Base-by-base conservation (phyloP, 2,329 filamentous ascomycete species). In the Cryphonectria carpinicola region DNA sequence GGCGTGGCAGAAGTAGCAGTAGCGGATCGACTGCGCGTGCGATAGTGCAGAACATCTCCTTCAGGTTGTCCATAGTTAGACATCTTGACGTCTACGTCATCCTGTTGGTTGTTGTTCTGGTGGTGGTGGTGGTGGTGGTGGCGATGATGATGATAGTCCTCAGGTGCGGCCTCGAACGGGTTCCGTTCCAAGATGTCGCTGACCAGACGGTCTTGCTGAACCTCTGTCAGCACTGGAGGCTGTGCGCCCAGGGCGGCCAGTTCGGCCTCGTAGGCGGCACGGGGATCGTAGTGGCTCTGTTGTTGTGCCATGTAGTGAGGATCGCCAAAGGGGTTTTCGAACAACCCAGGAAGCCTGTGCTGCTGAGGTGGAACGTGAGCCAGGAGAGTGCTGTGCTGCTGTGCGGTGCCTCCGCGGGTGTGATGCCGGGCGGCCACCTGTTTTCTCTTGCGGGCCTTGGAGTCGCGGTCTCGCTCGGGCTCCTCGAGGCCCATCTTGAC, bases 401-500 rank as follows among this genome's bases (percentile, higher is more conserved):
- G 62, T 25, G 32, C 46, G 41, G 28, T 61, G 63, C 62, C 54
- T 17, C 65, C 54, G 56, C 70, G 70, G 19, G 60, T 17, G n/a
- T 49, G 37, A 60, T 71, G 72, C 4, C 67, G 61, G 32, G 70
- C 70, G 1, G 72, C 60, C 19, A 70, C 68, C 43, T 71, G 72
- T 46, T 82, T 84, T 61, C 81, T 81, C n/a, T 84, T 81, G 4
- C 84, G 81, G 39, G 79, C 77, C 65, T 82, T 82, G 19, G 77
- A 79, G 25, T 81, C 76, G 39, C 81, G 77, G 62, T 84, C 80
- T 62, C 81, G 77, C 70, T 82, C 81, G 28, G 83, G 76, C 68
- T 86, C 83, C 68, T 86, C 83, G 65, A 86, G 77, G 67, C 82
- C 84, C 58, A 85, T 73, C 71, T 83, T 82, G 68, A 87, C 83